phyloP scores from a whole-genome alignment of 2,329 filamentous ascomycete genomes.

The Pseudopyricularia javanii region DNA sequence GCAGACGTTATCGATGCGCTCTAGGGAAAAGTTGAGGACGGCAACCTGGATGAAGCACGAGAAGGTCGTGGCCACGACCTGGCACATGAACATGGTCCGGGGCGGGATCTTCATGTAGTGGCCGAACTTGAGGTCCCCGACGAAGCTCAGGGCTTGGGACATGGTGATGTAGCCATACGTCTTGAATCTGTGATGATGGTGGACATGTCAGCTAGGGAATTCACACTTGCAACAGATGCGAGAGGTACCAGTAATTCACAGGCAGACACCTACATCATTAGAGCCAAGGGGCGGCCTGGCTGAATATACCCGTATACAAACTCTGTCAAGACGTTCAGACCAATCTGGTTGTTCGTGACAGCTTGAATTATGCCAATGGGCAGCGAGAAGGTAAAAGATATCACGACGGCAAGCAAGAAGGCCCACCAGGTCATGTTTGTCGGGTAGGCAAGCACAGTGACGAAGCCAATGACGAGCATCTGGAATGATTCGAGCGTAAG shows the following conservation, averaged over 20 bases:
- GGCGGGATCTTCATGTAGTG: conserved; percentile 65
- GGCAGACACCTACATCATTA: conserved; percentile 62
- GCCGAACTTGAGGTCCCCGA: conserved; percentile 55
- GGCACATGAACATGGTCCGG: conserved; percentile 52
- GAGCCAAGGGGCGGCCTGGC: conserved; percentile 55
- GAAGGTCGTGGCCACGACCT: conserved; percentile 53
- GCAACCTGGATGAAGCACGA: conserved; percentile 55
- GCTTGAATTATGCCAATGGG: conserved; percentile 61
- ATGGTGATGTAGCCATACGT: conserved; percentile 52
- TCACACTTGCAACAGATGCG: no score
- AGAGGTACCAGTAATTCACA: no score
- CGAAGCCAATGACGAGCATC: conserved; percentile 41
- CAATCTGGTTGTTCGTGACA: conserved; percentile 58
- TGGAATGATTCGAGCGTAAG: conserved; percentile 3
- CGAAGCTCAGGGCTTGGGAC: conserved; percentile 53
- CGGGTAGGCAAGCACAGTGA: conserved; percentile 45
- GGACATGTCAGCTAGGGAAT: no score
- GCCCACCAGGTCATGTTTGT: conserved; percentile 64
- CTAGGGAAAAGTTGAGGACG: conserved; percentile 50
- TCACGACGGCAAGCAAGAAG: conserved; percentile 52
- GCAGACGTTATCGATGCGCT: conserved; percentile 53
- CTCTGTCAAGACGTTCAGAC: conserved; percentile 63
- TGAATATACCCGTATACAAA: conserved; percentile 67
- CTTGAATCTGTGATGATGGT: no score
- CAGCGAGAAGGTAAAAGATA: conserved; percentile 51